phyloP scores from a whole-genome alignment of 208 protist species.

The Strigomonas oncopelti region DNA sequence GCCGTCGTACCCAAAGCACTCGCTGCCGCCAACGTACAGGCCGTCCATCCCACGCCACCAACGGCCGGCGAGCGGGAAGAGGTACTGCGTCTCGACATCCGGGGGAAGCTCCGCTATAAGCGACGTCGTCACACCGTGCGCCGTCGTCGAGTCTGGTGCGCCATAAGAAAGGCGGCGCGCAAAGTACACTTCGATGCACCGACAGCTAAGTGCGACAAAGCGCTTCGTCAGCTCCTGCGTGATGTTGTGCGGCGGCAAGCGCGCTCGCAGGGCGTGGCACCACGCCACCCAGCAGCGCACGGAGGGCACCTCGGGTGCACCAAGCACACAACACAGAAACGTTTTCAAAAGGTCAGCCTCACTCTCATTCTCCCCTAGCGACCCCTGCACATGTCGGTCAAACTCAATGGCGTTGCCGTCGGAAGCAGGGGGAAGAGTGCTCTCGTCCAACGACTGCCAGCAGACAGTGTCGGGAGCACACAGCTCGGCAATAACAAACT shows the following conservation, averaged over 20 bases:
- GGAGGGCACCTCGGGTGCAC: constrained; percentile 29
- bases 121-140: constrained; percentile 1
- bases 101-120: constrained; percentile 11
- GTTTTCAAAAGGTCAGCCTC: constrained; percentile 16
- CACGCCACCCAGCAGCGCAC: constrained; percentile 44
- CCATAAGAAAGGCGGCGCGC: constrained; percentile 11
- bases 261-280: constrained; percentile 12
- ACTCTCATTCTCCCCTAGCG: background rate
- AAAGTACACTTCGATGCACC: constrained; percentile 40
- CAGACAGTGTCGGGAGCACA: constrained; percentile 39
- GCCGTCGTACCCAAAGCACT: constrained; percentile 34
- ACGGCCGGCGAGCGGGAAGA: constrained; percentile 30
- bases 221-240: constrained; percentile 16
- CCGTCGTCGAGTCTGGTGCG: background rate
- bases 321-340: constrained; percentile 23
- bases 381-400: constrained; percentile 3
- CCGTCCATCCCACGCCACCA: constrained; percentile 46
- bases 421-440: background rate
- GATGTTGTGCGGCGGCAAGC: constrained; percentile 4
- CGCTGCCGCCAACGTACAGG: constrained; percentile 48
- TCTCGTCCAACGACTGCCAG: constrained; percentile 35
- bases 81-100: constrained; percentile 6
- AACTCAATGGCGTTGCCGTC: constrained; percentile 1
- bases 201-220: constrained; percentile 25
- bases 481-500: constrained; percentile 15